These are phyloP conservation scores for Metahyphopichia silvanorum DNA, from an alignment of 805 yeast species.

Conservation along the genomic window DNA sequence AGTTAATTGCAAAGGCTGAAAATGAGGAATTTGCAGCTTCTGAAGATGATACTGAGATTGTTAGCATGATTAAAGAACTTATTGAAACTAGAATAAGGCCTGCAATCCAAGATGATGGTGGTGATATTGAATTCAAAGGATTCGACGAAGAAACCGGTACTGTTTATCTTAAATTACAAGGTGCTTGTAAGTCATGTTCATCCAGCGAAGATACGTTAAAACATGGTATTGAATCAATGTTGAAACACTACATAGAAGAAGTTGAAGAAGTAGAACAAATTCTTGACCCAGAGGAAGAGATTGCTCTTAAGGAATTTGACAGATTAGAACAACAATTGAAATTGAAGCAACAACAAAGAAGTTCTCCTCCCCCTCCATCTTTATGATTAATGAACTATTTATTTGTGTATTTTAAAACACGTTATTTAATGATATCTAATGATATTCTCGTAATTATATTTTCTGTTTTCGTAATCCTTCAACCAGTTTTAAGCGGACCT, in stretches of 20 bases:
- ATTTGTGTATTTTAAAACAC: conserved; percentile 1
- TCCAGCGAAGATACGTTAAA: conserved; percentile 88
- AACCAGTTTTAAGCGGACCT: conserved; percentile 11
- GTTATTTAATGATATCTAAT: background rate
- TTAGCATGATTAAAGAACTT: conserved; percentile 86
- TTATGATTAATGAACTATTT: conserved; percentile 8
- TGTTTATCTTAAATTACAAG: conserved; percentile 84
- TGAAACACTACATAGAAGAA: conserved; percentile 94
- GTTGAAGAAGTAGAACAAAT: conserved; percentile 85
- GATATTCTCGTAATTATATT: background rate
- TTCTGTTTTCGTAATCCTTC: conserved; percentile 9
- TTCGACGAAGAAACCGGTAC: conserved; percentile 84
- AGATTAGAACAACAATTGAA: conserved; percentile 61
- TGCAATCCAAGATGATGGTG: conserved; percentile 98
- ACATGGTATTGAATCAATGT: conserved; percentile 96
- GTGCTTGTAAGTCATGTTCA: conserved; percentile 95
- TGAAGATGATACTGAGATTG: conserved; percentile 64
- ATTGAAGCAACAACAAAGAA: conserved; percentile 8
- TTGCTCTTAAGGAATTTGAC: conserved; percentile 80
- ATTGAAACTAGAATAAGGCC: conserved; percentile 95
- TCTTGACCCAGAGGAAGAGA: conserved; percentile 70
- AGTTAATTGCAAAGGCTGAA: conserved; percentile 36
- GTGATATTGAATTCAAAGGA: conserved; percentile 87
- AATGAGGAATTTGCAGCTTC: conserved; percentile 41
- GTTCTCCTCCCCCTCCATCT: conserved; percentile 19